phyloP scores from a whole-genome alignment of 108 stramenopile genomes.

The Cylindrotheca closterium region DNA sequence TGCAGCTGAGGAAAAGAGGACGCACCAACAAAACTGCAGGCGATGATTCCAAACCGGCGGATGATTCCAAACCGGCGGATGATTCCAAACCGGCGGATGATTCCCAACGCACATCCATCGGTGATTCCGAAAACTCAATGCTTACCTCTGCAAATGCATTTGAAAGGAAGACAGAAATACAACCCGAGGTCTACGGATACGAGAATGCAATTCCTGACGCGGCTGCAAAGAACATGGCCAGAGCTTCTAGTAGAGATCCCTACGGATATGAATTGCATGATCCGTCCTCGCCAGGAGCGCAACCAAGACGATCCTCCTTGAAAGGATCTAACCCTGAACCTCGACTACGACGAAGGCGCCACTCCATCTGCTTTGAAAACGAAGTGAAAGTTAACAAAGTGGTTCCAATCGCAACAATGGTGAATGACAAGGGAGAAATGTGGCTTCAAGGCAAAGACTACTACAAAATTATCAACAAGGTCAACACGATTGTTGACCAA shows the following conservation, averaged over 20 bases:
- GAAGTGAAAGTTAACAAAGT: conserved; percentile 15
- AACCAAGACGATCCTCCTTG: not conserved
- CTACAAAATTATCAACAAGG: conserved; percentile 15
- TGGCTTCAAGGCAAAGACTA: conserved; percentile 34
- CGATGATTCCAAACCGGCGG: too few relatives aligned
- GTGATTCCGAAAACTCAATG: too few relatives aligned
- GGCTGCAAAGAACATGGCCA: not conserved
- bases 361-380: conserved; percentile 23
- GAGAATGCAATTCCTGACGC: not conserved
- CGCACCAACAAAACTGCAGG: too few relatives aligned
- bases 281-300: not conserved
- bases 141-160: too few relatives aligned
- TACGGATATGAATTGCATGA: not conserved
- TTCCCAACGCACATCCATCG: too few relatives aligned
- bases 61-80: too few relatives aligned
- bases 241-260: too few relatives aligned
- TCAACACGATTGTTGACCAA: conserved; percentile 9
- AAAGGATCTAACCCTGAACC: too few relatives aligned
- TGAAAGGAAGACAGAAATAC: too few relatives aligned
- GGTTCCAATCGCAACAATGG: conserved; percentile 3
- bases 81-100: too few relatives aligned
- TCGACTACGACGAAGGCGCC: too few relatives aligned
- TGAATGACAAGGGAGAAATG: not conserved
- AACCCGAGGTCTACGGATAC: not conserved
- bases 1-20: too few relatives aligned